phyloP scores from a whole-genome alignment of 352 stramenopile genomes.

The Globisporangium uncinulatum region DNA sequence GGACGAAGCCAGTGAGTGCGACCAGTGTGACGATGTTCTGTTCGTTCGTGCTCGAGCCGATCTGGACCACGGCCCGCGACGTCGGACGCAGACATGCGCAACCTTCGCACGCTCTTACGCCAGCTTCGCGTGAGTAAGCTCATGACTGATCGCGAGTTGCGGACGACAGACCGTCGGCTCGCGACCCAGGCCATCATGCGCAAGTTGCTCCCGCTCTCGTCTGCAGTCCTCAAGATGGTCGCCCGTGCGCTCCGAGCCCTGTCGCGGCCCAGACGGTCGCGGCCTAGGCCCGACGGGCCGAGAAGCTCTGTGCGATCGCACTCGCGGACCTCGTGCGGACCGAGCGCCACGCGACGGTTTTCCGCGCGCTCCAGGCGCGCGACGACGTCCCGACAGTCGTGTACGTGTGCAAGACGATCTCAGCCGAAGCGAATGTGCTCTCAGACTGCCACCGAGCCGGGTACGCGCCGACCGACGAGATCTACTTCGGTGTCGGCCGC shows the following conservation, averaged over 20 bases:
- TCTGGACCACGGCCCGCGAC: constrained; percentile 71
- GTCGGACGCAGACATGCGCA: constrained; percentile 41
- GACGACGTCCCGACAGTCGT: constrained; percentile 74
- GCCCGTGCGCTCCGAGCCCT: constrained; percentile 80
- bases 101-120: constrained; percentile 54
- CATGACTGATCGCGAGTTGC: constrained; percentile 66
- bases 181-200: constrained; percentile 75
- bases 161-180: constrained; percentile 56
- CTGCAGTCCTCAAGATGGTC: constrained; percentile 88
- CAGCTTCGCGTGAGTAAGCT: constrained; percentile 63
- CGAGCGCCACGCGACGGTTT: constrained; percentile 30
- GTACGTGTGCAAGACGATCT: constrained; percentile 92
- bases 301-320: constrained; percentile 61
- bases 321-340: constrained; percentile 22
- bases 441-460: constrained; percentile 58
- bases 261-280: constrained; percentile 54
- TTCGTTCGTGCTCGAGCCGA: constrained; percentile 86
- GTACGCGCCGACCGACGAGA: constrained; percentile 44
- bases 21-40: constrained; percentile 89
- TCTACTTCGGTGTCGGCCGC: constrained; percentile 90
- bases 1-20: constrained; percentile 64
- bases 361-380: constrained; percentile 34
- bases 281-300: constrained; percentile 59
- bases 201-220: constrained; percentile 86
- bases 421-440: constrained; percentile 80